Evolutionary conservation across 2,329 filamentous ascomycete genomes (phyloP), one percentile per base, ranked within the genome.

Genomic region (Dothistroma pini): DNA sequence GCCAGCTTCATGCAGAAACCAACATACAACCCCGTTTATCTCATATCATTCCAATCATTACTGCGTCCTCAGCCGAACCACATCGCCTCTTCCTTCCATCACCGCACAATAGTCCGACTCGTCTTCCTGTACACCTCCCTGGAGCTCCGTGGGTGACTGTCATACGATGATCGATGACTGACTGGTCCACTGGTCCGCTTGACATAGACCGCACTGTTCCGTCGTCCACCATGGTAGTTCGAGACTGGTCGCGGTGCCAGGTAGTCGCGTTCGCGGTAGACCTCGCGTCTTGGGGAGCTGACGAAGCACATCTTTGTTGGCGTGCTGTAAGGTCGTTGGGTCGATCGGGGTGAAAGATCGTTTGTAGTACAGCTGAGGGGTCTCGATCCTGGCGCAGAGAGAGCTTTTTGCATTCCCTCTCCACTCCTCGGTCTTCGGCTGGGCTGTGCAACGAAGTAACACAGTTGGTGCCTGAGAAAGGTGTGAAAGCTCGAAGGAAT

Each of bases 201-300:
- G 25, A 35, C 31, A 53, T 53, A 53, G 25, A 71, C 60, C 9
- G 58, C 57, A 38, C 62, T 68, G 38, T 64, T 70, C 10, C 55
- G 47, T 19, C 68, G 62, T 29, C 61, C 69, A 14, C 70, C 65
- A 47, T 71, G 67, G 60, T 69, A 72, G 60, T 73, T 71, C 47
- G 68, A 71, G 41, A 74, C 70, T 2, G 69, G 71, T 9, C 71
- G 67, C 2, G 72, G 70, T 2, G 71, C 66, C 41, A 68, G 54
- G 54, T 70, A 68, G 32, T 63, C 58, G 41, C 61, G 59, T 12
- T 63, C 59, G 34, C 62, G 59, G 38, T 70, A 63, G 49, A 64
- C 61, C 22, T 65, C 61, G 47, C 65, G 62, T 32, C 58, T 59
- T 16, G 69, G 66, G 6, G 64, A 63, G 31, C 67, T 70, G 63